Conservation (phyloP, 2,329 filamentous ascomycete species). For the Microsporum canis region DNA sequence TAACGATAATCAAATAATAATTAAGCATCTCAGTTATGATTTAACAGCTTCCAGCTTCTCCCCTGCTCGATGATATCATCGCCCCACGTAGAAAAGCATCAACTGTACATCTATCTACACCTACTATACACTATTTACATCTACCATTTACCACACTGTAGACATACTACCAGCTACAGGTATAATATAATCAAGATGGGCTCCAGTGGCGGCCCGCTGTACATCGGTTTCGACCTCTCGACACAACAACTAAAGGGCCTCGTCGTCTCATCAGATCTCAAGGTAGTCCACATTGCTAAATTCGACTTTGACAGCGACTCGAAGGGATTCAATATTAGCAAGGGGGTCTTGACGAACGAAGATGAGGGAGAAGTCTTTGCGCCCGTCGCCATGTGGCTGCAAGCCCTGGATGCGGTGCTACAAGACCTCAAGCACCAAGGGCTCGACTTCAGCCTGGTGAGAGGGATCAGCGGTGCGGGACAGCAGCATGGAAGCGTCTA, state of each 20-base stretch:
- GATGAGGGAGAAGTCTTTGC: slow-evolving; percentile 81
- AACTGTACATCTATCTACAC: background rate
- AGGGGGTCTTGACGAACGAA: slow-evolving; percentile 77
- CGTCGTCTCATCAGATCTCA: slow-evolving; percentile 70
- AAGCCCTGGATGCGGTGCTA: slow-evolving; percentile 79
- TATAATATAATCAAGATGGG: background rate
- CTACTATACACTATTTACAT: background rate
- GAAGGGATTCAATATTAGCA: slow-evolving; percentile 63
- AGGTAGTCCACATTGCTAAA: slow-evolving; percentile 71
- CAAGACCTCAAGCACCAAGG: slow-evolving; percentile 56
- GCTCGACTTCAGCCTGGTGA: slow-evolving; percentile 62
- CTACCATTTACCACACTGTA: background rate
- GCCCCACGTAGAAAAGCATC: background rate
- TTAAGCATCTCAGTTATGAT: background rate
- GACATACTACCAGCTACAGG: background rate
- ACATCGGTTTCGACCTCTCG: slow-evolving; percentile 88
- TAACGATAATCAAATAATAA: background rate
- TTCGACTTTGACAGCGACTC: slow-evolving; percentile 91
- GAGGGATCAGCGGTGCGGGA: slow-evolving; percentile 77
- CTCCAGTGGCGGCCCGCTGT: slow-evolving; percentile 47
- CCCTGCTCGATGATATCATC: slow-evolving; percentile 3
- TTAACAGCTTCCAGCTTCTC: background rate
- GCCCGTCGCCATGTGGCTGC: slow-evolving; percentile 87
- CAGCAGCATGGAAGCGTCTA: slow-evolving; percentile 98
- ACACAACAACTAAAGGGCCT: slow-evolving; percentile 96